Evolutionary conservation across 345 rosid genomes (phyloP).

Genomic region (Eucalyptus sideroxylon): DNA sequence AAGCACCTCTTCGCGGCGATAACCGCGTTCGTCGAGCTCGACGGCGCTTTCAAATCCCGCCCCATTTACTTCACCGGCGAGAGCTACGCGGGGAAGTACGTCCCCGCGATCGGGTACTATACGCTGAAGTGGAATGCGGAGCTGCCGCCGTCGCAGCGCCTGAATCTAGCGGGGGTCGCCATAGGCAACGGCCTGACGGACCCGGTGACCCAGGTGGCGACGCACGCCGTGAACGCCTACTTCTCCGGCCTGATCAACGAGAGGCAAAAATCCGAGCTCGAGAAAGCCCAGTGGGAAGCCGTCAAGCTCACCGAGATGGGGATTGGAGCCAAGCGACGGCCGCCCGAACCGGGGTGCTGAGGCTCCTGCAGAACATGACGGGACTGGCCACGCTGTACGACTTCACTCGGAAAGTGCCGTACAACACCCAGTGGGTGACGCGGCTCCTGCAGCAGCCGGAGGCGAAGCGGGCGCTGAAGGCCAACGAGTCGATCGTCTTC

Average conservation of each 20-base stretch:
- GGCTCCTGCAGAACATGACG: constrained; percentile 39
- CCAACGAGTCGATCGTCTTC: constrained; percentile 24
- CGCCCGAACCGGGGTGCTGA: constrained; percentile 25
- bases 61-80: constrained; percentile 66
- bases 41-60: constrained; percentile 27
- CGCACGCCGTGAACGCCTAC: constrained; percentile 46
- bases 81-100: constrained; percentile 81
- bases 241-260: constrained; percentile 56
- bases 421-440: constrained; percentile 24
- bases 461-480: constrained; percentile 35
- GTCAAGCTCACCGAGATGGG: constrained; percentile 18
- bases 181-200: constrained; percentile 83
- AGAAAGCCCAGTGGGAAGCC: constrained; percentile 34
- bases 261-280: constrained; percentile 44
- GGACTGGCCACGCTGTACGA: constrained; percentile 67
- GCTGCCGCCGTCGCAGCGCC: constrained; percentile 4
- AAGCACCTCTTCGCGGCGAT: constrained; percentile 57
- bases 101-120: constrained; percentile 69
- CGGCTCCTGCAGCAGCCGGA: constrained; percentile 24
- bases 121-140: constrained; percentile 33
- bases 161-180: constrained; percentile 56
- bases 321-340: constrained; percentile 57
- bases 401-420: constrained; percentile 26
- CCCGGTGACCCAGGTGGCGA: constrained; percentile 41
- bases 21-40: constrained; percentile 25